Evolutionary conservation across 1,284 basidiomycete genomes (phyloP).

Genomic region (Flammula alnicola): DNA sequence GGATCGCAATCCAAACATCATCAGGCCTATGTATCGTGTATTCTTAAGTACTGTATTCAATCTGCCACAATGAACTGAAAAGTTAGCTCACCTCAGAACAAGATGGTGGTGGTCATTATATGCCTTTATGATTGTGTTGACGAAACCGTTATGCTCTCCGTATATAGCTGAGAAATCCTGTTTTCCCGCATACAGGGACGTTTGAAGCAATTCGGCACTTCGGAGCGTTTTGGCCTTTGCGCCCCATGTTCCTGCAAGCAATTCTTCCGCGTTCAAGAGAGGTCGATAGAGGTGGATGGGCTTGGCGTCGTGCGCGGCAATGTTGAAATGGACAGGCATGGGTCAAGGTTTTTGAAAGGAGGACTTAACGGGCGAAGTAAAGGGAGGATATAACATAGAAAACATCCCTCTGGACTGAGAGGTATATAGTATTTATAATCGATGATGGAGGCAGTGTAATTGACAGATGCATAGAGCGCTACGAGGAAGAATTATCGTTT

Average conservation of each 20-base stretch:
- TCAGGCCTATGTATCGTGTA: slow-evolving; percentile 12
- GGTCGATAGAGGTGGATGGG: background rate
- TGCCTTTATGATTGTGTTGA: slow-evolving; percentile 17
- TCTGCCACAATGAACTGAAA: background rate
- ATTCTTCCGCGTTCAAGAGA: slow-evolving; percentile 2
- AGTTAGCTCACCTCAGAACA: slow-evolving; percentile 8
- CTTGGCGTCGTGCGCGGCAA: slow-evolving; percentile 11
- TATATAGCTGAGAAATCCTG: slow-evolving; percentile 1
- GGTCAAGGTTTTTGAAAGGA: no score
- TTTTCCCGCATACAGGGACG: slow-evolving; percentile 1
- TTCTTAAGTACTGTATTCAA: background rate
- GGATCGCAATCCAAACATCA: slow-evolving; percentile 47
- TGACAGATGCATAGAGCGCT: no score
- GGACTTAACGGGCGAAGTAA: no score
- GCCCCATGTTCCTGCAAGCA: slow-evolving; percentile 16
- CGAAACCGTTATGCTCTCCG: slow-evolving; percentile 16
- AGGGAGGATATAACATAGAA: no score
- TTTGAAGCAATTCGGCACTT: slow-evolving; percentile 14
- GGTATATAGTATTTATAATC: no score
- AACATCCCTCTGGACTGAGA: no score
- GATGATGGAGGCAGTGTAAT: no score
- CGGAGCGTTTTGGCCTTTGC: background rate
- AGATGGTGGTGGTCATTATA: slow-evolving; percentile 21
- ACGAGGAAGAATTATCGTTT: no score
- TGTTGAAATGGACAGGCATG: slow-evolving; percentile 19